Evolutionary conservation across 1,139 yeast genomes (phyloP), one percentile per base, ranked within the genome.

Genomic region (Geotrichum bryndzae): DNA sequence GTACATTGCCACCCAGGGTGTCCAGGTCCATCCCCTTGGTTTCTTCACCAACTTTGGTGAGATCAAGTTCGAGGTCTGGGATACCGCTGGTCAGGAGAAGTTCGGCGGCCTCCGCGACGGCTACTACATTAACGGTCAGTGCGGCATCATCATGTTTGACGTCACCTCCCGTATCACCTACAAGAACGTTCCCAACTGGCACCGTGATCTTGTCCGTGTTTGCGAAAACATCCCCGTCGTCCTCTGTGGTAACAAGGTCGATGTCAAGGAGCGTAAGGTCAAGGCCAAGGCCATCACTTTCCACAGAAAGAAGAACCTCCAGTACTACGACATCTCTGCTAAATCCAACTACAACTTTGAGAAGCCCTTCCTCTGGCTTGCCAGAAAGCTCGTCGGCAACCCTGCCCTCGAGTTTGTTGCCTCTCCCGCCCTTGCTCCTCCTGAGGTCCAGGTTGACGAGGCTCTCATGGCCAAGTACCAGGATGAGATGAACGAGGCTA

Each of bases 131-230:
- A 92, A 94, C 78, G 99, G 99, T 76, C 97, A 95, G 82, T 95
- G 99, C 85, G 99, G 98, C 82, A 94, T 95, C 82, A 95, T 95
- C 79, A 95, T 95, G 99, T 95, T 95, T 77, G 99, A 95, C 80
- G 99, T 95, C 68, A 95, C 99, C 66, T 91, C 98, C 61, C 91
- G 99, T 85, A 94, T 95, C 82, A 95, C 99, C 72, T 95, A 95
- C 84, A 95, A 94, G 84, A 95, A 95, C 80, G 99, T 95, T 77
- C 99, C 99, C 79, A 95, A 94, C 88, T 95, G 99, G 99, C 97
- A 94, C 87, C 76, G 80, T 66, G 99, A 95, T 80, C 85, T 95
- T 77, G 98, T 94, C 69, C 91, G 99, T 82, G 99, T 95, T 68
- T 95, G 99, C 83, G 99, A 95, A 82, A 94, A 94, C 86, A 94